Percentiles rank a stretch among this genome's conserved stretches.
Evolutionary conservation across 2,329 filamentous ascomycete species (phyloP).

Genomic region (Parascedosporium putredinis): DNA sequence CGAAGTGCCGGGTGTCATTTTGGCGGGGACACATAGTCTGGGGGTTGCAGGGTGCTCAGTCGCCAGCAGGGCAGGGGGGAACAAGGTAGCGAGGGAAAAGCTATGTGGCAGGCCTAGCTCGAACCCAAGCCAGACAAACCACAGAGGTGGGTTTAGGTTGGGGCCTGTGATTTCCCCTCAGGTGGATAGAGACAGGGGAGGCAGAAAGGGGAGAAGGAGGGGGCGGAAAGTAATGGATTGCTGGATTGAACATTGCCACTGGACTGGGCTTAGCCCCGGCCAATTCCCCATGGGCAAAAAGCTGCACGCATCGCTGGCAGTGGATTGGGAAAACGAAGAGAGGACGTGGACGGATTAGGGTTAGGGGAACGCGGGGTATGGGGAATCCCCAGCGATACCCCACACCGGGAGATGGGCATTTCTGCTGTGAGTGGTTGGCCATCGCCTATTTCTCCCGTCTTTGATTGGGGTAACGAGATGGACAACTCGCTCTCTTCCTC

Average conservation of each 20-base stretch:
- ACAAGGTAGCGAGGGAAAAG: too few relatives aligned
- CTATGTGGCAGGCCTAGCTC: too few relatives aligned
- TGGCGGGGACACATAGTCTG: background rate
- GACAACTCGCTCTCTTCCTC: too few relatives aligned
- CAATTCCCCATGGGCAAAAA: too few relatives aligned
- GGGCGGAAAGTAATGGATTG: background rate
- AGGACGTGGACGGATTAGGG: background rate
- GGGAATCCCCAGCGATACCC: background rate
- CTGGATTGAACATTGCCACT: background rate
- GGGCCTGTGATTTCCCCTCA: too few relatives aligned
- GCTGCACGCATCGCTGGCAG: too few relatives aligned
- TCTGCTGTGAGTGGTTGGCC: background rate
- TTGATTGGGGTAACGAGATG: background rate
- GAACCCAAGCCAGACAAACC: too few relatives aligned
- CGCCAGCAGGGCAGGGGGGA: too few relatives aligned
- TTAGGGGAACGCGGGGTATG: constrained; percentile 6
- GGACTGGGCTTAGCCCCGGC: background rate
- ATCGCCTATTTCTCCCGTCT: background rate
- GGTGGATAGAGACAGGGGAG: too few relatives aligned
- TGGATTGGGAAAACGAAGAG: background rate
- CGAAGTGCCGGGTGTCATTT: background rate
- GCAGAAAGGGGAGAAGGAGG: too few relatives aligned
- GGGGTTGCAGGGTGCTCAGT: too few relatives aligned
- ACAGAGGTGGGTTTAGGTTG: too few relatives aligned
- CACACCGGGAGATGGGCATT: constrained; percentile 3